phyloP scores from a whole-genome alignment of 192 early-diverging fungal species.

The Gaertneriomyces sp. region DNA sequence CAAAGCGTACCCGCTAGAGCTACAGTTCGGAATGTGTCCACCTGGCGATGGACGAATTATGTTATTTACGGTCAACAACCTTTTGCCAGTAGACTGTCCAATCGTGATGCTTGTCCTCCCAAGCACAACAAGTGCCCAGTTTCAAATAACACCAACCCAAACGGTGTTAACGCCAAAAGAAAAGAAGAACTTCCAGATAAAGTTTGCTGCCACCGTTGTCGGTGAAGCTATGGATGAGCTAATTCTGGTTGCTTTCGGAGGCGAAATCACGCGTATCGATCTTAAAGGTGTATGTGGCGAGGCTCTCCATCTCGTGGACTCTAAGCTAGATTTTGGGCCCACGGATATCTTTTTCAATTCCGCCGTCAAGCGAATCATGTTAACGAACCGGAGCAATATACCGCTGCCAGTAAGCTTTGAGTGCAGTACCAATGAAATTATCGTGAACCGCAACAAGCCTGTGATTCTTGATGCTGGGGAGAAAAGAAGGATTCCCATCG shows the following conservation, averaged over 20 bases:
- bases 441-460: constrained; percentile 33
- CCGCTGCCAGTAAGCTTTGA: constrained; percentile 36
- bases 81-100: constrained; percentile 43
- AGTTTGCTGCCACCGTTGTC: constrained; percentile 31
- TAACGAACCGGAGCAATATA: constrained; percentile 29
- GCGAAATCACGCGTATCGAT: constrained; percentile 35
- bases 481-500: constrained; percentile 26
- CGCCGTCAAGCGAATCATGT: constrained; percentile 33
- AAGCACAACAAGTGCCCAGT: constrained; percentile 17
- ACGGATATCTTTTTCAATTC: constrained; percentile 49
- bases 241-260: constrained; percentile 41
- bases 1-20: constrained; percentile 30
- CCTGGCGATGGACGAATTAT: constrained; percentile 35
- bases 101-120: constrained; percentile 37
- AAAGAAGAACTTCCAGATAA: constrained; percentile 34
- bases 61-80: constrained; percentile 34
- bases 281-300: constrained; percentile 25
- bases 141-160: constrained; percentile 38
- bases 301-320: constrained; percentile 37
- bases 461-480: constrained; percentile 42
- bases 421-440: constrained; percentile 41
- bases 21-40: constrained; percentile 49
- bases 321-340: constrained; percentile 52
- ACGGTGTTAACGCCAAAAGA: constrained; percentile 44
- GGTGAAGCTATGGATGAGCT: constrained; percentile 28